Percentiles rank a stretch among this genome's conserved stretches.
Conservation (phyloP, 441 rosid genomes). For the Theobroma grandiflorum region DNA sequence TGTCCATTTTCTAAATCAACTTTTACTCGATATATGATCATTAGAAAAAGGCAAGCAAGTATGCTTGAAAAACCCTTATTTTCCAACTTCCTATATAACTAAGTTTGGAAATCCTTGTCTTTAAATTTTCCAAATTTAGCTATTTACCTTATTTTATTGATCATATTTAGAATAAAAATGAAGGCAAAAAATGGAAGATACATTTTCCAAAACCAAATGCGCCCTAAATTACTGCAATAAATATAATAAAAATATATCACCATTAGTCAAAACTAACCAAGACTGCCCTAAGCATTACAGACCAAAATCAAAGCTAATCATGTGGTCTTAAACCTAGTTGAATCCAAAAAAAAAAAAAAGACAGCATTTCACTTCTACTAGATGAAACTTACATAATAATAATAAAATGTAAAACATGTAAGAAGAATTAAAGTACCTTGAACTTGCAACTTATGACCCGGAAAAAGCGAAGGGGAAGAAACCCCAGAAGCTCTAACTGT, state of each 20-base stretch:
- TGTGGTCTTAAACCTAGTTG: neutral
- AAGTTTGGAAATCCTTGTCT: neutral
- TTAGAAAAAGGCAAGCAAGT: neutral
- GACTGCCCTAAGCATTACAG: neutral
- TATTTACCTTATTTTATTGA: neutral
- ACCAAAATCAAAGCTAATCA: neutral
- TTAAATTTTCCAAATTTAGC: neutral
- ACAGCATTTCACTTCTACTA: neutral
- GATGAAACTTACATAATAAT: neutral
- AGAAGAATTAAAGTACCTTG: slow-evolving; percentile 43
- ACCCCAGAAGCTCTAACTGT: slow-evolving; percentile 38
- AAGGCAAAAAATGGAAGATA: neutral
- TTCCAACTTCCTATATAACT: neutral
- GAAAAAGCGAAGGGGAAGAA: slow-evolving; percentile 31
- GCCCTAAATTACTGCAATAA: neutral
- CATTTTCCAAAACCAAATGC: neutral
- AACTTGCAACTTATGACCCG: slow-evolving; percentile 42
- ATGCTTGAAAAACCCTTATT: neutral
- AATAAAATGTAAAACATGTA: neutral
- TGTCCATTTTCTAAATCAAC: neutral
- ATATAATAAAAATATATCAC: neutral
- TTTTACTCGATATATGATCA: neutral
- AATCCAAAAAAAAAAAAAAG: neutral
- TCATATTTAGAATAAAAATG: neutral
- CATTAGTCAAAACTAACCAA: neutral